phyloP scores from a whole-genome alignment of 1,284 basidiomycete species.

The Porodaedalea pini region DNA sequence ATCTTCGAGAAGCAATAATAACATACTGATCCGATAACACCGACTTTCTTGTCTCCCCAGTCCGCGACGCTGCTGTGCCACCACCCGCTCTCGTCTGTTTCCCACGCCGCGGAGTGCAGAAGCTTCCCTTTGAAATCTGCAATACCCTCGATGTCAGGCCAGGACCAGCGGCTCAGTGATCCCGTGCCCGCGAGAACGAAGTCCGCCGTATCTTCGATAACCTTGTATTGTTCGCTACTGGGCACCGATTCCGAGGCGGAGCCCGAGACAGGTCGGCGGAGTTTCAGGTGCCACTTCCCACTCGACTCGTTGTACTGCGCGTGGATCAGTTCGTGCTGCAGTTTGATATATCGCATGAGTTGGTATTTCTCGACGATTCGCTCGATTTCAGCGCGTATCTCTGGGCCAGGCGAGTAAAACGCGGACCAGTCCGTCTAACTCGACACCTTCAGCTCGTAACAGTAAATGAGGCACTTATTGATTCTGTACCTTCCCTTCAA shows the following conservation, averaged over 20 bases:
- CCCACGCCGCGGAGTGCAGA: slow-evolving; percentile 57
- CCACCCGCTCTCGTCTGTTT: slow-evolving; percentile 36
- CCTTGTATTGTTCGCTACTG: slow-evolving; percentile 33
- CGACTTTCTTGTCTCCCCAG: slow-evolving; percentile 56
- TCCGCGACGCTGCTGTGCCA: slow-evolving; percentile 47
- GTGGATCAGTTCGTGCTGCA: slow-evolving; percentile 47
- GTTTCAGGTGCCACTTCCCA: slow-evolving; percentile 52
- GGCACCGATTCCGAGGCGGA: not conserved
- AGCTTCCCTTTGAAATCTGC: slow-evolving; percentile 47
- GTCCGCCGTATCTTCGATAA: slow-evolving; percentile 49
- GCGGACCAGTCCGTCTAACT: slow-evolving; percentile 52
- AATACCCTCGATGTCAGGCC: slow-evolving; percentile 56
- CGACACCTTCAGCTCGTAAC: not conserved
- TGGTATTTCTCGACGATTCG: slow-evolving; percentile 55
- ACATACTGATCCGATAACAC: slow-evolving; percentile 53
- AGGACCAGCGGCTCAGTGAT: slow-evolving; percentile 48
- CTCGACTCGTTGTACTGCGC: slow-evolving; percentile 48
- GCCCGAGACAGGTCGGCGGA: slow-evolving; percentile 35
- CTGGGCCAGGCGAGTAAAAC: slow-evolving; percentile 55
- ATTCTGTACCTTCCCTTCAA: slow-evolving; percentile 45
- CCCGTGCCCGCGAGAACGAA: slow-evolving; percentile 48
- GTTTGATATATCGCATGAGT: slow-evolving; percentile 48
- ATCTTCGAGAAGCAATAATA: not conserved
- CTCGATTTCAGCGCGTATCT: slow-evolving; percentile 54
- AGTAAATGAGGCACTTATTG: not conserved